These are phyloP conservation scores for Pichia cephalocereana DNA, from an alignment of 805 yeast species.

Conservation along the genomic window DNA sequence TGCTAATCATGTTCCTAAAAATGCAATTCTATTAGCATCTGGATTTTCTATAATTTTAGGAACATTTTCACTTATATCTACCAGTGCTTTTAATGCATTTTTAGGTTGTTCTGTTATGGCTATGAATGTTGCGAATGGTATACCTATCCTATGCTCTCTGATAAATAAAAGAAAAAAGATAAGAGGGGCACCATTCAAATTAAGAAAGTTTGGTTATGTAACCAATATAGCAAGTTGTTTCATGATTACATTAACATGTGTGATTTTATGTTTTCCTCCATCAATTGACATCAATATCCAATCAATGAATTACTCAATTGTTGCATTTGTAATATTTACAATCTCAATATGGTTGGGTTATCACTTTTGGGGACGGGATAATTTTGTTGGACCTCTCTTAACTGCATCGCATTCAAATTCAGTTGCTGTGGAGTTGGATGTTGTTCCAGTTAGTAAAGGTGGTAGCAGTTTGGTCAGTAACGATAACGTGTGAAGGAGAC, in stretches of 20 bases:
- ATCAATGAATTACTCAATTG: slow-evolving; percentile 59
- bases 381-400: slow-evolving; percentile 56
- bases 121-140: slow-evolving; percentile 64
- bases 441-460: neutral
- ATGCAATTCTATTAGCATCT: slow-evolving; percentile 60
- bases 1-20: slow-evolving; percentile 55
- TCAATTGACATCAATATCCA: slow-evolving; percentile 41
- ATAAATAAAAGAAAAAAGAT: slow-evolving; percentile 51
- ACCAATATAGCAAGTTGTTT: slow-evolving; percentile 48
- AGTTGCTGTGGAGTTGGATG: neutral
- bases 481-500: neutral
- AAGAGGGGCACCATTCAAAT: slow-evolving; percentile 59
- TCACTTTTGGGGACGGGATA: slow-evolving; percentile 49
- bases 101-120: slow-evolving; percentile 76
- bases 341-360: slow-evolving; percentile 41
- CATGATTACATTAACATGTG: slow-evolving; percentile 51
- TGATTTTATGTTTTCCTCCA: slow-evolving; percentile 65
- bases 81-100: slow-evolving; percentile 74
- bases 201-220: slow-evolving; percentile 55
- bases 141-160: slow-evolving; percentile 60
- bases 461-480: neutral
- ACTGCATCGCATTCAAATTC: slow-evolving; percentile 13
- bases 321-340: slow-evolving; percentile 45
- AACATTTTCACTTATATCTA: slow-evolving; percentile 55
- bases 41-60: slow-evolving; percentile 52